These are phyloP conservation scores for Allium cepa DNA, from an alignment of 106 monocot genomes.

Conservation along the genomic window DNA sequence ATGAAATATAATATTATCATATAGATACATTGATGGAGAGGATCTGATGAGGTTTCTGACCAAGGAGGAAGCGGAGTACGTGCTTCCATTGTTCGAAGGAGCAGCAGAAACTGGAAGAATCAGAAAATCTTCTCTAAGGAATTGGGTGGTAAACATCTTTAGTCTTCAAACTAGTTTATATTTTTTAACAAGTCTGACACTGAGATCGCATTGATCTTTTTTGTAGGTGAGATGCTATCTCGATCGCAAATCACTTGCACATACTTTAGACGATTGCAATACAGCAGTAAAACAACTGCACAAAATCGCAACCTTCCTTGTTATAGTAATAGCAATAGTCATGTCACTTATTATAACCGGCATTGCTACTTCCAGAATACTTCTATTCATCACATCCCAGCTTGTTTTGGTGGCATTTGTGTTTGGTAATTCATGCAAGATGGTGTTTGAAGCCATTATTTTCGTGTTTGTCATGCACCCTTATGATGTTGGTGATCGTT, in stretches of 20 bases:
- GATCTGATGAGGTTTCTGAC: slow-evolving; percentile 78
- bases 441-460: slow-evolving; percentile 73
- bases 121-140: slow-evolving; percentile 36
- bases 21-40: slow-evolving; percentile 73
- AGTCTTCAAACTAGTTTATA: too few relatives aligned
- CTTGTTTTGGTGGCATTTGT: slow-evolving; percentile 70
- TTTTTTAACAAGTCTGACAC: too few relatives aligned
- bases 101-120: slow-evolving; percentile 50
- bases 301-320: slow-evolving; percentile 39
- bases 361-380: slow-evolving; percentile 70
- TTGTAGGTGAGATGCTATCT: slow-evolving; percentile 74
- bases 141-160: slow-evolving; percentile 6
- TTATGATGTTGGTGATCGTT: slow-evolving; percentile 96
- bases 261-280: slow-evolving; percentile 83
- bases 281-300: slow-evolving; percentile 86
- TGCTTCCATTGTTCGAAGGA: slow-evolving; percentile 54
- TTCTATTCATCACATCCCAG: slow-evolving; percentile 83
- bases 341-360: slow-evolving; percentile 67
- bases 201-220: too few relatives aligned
- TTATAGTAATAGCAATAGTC: slow-evolving; percentile 39
- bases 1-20: not conserved
- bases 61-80: slow-evolving; percentile 32
- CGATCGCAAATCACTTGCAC: slow-evolving; percentile 80
- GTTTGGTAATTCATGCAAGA: slow-evolving; percentile 93
- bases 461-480: slow-evolving; percentile 99